Conservation (phyloP, 1,284 basidiomycete species). For the Phylloboletellus chloephorus region DNA sequence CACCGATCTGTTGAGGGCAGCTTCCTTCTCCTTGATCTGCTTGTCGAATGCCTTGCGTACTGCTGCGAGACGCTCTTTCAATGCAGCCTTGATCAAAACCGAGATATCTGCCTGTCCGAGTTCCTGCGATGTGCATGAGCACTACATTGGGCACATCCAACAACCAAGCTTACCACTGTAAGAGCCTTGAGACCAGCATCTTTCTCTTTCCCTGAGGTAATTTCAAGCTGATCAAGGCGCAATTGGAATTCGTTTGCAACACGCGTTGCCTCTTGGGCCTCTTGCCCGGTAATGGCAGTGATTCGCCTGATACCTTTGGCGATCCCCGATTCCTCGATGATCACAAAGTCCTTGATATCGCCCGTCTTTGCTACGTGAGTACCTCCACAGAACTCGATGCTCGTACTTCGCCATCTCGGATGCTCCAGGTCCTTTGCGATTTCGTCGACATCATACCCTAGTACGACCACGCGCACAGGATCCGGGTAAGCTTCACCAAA, state of each 20-base stretch:
- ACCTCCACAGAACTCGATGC: constrained; percentile 97
- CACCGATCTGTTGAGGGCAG: constrained; percentile 76
- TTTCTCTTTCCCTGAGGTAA: constrained; percentile 71
- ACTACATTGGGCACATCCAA: neutral
- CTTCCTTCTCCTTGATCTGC: constrained; percentile 77
- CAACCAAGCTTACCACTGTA: constrained; percentile 54
- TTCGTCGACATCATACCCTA: constrained; percentile 85
- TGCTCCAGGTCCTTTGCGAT: constrained; percentile 83
- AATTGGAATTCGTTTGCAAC: constrained; percentile 62
- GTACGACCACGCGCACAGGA: constrained; percentile 90
- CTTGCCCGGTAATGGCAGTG: constrained; percentile 91
- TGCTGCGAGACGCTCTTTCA: constrained; percentile 70
- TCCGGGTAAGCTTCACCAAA: constrained; percentile 98
- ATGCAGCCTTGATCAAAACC: constrained; percentile 73
- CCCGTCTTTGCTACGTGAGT: constrained; percentile 95
- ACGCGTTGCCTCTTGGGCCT: constrained; percentile 79
- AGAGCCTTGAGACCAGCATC: constrained; percentile 83
- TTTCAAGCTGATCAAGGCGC: constrained; percentile 63
- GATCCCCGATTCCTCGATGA: constrained; percentile 94
- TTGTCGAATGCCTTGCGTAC: constrained; percentile 85
- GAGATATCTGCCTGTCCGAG: constrained; percentile 90
- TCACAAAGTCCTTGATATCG: constrained; percentile 93
- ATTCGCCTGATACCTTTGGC: constrained; percentile 97
- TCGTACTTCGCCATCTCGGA: constrained; percentile 85
- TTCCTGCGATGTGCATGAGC: constrained; percentile 48